phyloP scores from a whole-genome alignment of 208 protist species.

The Plasmodiophora brassicae region DNA sequence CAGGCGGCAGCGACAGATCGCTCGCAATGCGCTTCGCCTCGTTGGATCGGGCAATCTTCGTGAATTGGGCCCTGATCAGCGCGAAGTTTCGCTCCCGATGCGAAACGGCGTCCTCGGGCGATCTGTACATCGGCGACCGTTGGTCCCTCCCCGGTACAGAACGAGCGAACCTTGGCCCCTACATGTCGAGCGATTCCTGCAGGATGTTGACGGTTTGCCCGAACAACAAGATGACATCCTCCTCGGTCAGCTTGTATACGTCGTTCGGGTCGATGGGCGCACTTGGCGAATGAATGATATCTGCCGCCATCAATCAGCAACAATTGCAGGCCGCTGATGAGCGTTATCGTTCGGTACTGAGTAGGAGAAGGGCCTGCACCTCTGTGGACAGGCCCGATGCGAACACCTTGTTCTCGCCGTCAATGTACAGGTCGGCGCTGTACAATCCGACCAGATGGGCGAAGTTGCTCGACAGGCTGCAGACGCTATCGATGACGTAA shows the following conservation, averaged over 20 bases:
- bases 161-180: too few species aligned
- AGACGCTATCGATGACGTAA: not conserved
- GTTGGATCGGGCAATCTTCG: constrained; percentile 10
- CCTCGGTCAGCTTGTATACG: constrained; percentile 9
- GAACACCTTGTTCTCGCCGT: constrained; percentile 28
- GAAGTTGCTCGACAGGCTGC: constrained; percentile 16
- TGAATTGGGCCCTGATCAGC: constrained; percentile 1
- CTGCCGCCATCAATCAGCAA: too few species aligned
- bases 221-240: constrained; percentile 5
- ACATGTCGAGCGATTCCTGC: constrained; percentile 30
- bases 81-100: constrained; percentile 20
- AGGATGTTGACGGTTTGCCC: constrained; percentile 1
- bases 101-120: constrained; percentile 22
- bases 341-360: too few species aligned
- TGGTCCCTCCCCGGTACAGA: not conserved
- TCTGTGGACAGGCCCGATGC: constrained; percentile 26
- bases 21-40: not conserved
- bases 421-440: not conserved
- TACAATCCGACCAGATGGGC: not conserved
- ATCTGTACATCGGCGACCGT: not conserved
- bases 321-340: too few species aligned
- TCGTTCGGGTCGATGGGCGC: constrained; percentile 23
- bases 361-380: not conserved
- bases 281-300: constrained; percentile 18
- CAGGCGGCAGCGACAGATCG: not conserved